Evolutionary conservation across 1,284 basidiomycete species (phyloP).

Genomic region (Wolfiporia cocos): DNA sequence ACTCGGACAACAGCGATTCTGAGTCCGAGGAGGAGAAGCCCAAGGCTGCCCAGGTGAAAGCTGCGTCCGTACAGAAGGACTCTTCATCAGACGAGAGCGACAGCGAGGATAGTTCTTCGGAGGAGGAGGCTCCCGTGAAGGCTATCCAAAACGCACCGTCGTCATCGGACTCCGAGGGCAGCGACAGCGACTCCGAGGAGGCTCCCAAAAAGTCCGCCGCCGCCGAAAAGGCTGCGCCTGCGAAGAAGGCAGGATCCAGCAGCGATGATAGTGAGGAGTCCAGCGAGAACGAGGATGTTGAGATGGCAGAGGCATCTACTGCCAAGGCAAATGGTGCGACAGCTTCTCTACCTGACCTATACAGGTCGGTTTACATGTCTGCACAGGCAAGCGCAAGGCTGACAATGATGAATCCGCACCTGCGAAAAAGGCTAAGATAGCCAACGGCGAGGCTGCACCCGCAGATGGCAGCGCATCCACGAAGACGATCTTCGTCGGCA

Average conservation of each 20-base stretch:
- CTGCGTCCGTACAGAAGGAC: constrained; percentile 21
- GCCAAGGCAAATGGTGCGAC: constrained; percentile 16
- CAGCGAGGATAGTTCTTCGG: constrained; percentile 14
- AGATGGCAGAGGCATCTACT: constrained; percentile 46
- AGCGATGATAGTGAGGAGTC: constrained; percentile 22
- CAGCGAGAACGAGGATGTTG: constrained; percentile 35
- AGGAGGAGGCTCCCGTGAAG: constrained; percentile 25
- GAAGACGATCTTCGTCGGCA: constrained; percentile 88
- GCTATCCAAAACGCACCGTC: constrained; percentile 21
- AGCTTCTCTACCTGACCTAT: constrained; percentile 21
- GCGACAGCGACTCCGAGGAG: constrained; percentile 23
- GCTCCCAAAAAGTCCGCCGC: constrained; percentile 9
- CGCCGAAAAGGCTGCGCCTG: constrained; percentile 6
- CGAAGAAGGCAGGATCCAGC: constrained; percentile 24
- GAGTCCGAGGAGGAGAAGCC: constrained; percentile 30
- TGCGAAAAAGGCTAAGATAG: constrained; percentile 81
- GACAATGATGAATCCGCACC: constrained; percentile 54
- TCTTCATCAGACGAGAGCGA: constrained; percentile 14
- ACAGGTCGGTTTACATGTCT: neutral
- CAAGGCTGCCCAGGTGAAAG: constrained; percentile 31
- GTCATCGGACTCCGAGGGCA: constrained; percentile 9
- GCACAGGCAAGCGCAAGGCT: constrained; percentile 83
- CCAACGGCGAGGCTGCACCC: constrained; percentile 44
- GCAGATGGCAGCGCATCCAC: constrained; percentile 44
- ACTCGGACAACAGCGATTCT: constrained; percentile 1